A percentile compares a stretch with the other conserved stretches of the same genome.
Conservation (phyloP, 768 basidiomycete species). For the Pleurotus tuber-regium region DNA sequence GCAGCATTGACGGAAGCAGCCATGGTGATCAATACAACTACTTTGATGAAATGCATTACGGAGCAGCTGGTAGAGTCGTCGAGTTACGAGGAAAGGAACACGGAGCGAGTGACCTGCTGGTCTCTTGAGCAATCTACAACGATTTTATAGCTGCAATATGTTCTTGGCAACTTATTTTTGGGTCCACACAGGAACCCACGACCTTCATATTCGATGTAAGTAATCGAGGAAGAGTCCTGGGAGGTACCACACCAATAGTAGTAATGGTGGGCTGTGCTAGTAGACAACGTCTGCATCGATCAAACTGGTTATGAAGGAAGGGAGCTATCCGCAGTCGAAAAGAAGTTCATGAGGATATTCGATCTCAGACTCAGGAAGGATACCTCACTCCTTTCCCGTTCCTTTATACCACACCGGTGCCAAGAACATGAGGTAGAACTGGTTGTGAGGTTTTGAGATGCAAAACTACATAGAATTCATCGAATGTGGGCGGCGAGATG, state of each 20-base stretch:
- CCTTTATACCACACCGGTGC: too few relatives aligned
- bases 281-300: background rate
- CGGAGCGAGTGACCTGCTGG: background rate
- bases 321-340: background rate
- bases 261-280: constrained; percentile 1
- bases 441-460: too few relatives aligned
- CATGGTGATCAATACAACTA: background rate
- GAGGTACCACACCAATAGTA: background rate
- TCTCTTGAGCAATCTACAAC: background rate
- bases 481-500: too few relatives aligned
- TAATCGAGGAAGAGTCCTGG: background rate
- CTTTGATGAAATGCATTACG: background rate
- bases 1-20: background rate
- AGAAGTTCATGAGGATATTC: background rate
- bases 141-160: constrained; percentile 6
- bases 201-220: background rate
- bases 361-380: too few relatives aligned
- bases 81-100: background rate
- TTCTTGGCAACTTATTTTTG: constrained; percentile 1
- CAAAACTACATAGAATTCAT: too few relatives aligned
- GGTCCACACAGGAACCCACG: background rate
- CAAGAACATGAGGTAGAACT: too few relatives aligned
- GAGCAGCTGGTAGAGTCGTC: background rate
- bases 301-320: background rate
- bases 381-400: too few relatives aligned